These are phyloP conservation scores for Globisporangium alternatum DNA, from an alignment of 352 stramenopile genomes.

Conservation along the genomic window DNA sequence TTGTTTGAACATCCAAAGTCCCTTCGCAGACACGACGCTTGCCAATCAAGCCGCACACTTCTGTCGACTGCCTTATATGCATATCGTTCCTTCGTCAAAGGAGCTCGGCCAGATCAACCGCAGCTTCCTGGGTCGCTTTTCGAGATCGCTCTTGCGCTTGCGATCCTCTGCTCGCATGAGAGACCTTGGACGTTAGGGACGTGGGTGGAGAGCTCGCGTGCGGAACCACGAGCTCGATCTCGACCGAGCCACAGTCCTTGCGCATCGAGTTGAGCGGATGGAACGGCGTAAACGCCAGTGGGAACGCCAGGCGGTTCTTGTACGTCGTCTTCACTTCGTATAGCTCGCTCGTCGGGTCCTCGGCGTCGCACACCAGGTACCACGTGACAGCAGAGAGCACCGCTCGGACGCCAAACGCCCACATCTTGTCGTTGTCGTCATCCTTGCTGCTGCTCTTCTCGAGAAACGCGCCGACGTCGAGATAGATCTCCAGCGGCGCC, in stretches of 20 bases:
- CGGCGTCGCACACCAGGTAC: constrained; percentile 69
- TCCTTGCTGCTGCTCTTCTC: constrained; percentile 11
- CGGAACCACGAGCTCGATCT: constrained; percentile 25
- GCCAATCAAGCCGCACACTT: background rate
- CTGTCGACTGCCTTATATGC: background rate
- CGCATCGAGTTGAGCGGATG: constrained; percentile 43
- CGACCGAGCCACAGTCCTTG: constrained; percentile 41
- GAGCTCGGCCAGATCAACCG: background rate
- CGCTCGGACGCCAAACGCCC: constrained; percentile 63
- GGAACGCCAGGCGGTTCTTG: constrained; percentile 57
- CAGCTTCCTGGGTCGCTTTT: background rate
- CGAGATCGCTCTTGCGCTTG: background rate
- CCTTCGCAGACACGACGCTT: background rate
- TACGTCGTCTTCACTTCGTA: constrained; percentile 59
- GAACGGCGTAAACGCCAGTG: constrained; percentile 55
- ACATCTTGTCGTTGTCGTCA: constrained; percentile 16
- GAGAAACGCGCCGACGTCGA: constrained; percentile 60
- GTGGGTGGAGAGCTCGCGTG: background rate
- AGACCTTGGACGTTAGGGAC: background rate
- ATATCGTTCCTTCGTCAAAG: background rate
- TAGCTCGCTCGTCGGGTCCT: constrained; percentile 61
- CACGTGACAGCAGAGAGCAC: constrained; percentile 49
- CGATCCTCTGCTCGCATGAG: background rate
- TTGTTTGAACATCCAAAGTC: background rate
- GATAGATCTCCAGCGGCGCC: constrained; percentile 44